Evolutionary conservation across 176 grass and related monocot genomes (phyloP).

Genomic region (Luzula sylvatica): DNA sequence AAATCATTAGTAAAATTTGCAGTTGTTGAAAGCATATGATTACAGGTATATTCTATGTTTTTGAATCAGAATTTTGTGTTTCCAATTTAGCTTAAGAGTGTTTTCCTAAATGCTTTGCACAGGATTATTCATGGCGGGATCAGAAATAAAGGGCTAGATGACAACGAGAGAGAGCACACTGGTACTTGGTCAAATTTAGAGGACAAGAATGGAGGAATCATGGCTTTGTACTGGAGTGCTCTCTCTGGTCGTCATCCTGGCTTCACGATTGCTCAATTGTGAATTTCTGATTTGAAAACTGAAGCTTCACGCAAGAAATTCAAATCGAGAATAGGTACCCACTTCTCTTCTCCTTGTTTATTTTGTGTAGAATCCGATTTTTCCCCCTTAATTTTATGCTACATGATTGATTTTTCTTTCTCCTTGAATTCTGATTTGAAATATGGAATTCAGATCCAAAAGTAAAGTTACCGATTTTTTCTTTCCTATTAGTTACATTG

Average conservation of each 20-base stretch:
- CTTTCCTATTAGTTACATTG: too few species aligned
- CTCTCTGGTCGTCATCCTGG: constrained; percentile 18
- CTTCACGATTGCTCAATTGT: neutral
- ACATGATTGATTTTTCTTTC: too few species aligned
- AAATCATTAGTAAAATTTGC: too few species aligned
- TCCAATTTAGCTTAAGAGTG: neutral
- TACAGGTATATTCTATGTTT: neutral
- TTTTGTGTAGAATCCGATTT: too few species aligned
- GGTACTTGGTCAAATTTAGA: constrained; percentile 16
- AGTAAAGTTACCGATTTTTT: too few species aligned
- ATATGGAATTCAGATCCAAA: too few species aligned
- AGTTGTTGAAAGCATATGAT: neutral
- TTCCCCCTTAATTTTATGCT: too few species aligned
- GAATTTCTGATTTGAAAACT: neutral
- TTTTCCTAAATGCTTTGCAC: neutral
- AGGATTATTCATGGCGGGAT: neutral
- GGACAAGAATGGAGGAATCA: neutral
- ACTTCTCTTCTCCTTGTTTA: neutral
- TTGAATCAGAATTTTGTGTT: neutral
- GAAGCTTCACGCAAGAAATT: neutral
- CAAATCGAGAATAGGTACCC: constrained; percentile 1
- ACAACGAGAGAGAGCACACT: constrained; percentile 29
- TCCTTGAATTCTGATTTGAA: too few species aligned
- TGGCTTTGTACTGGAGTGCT: constrained; percentile 27
- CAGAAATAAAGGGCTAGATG: constrained; percentile 9